Conservation (phyloP, 176 grass and related monocot species). For the Rhynchospora breviuscula region DNA sequence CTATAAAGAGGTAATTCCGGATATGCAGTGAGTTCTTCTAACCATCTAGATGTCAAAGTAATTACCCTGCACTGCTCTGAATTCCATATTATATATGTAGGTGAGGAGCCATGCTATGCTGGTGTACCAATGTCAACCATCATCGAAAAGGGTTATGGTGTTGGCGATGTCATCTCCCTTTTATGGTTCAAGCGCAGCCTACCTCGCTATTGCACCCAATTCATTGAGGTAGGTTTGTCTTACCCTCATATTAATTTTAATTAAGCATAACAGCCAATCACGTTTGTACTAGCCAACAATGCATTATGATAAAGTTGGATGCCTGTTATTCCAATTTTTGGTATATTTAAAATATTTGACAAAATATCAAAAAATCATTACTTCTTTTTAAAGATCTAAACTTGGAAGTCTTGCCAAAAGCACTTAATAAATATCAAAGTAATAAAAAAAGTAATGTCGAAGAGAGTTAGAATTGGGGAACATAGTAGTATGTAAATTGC, state of each 20-base stretch:
- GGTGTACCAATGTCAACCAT: constrained; percentile 99
- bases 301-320: not conserved
- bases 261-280: not conserved
- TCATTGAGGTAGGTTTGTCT: constrained; percentile 68
- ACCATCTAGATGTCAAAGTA: not conserved
- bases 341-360: not conserved
- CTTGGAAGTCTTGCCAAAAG: not conserved
- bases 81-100: constrained; percentile 36
- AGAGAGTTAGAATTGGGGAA: not conserved
- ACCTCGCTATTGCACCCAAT: constrained; percentile 96
- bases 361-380: not conserved
- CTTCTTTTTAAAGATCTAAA: not conserved
- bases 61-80: not conserved
- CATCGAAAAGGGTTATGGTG: constrained; percentile 83
- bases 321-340: not conserved
- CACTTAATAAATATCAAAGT: not conserved
- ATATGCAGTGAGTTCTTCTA: not conserved
- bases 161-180: constrained; percentile 98
- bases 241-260: not conserved
- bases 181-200: constrained; percentile 99
- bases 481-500: not conserved
- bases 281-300: not conserved
- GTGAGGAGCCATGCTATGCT: constrained; percentile 97
- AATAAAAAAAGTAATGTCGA: not conserved
- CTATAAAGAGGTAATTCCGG: not conserved